phyloP scores from a whole-genome alignment of 805 yeast species.

The Schwanniomyces occidentalis region DNA sequence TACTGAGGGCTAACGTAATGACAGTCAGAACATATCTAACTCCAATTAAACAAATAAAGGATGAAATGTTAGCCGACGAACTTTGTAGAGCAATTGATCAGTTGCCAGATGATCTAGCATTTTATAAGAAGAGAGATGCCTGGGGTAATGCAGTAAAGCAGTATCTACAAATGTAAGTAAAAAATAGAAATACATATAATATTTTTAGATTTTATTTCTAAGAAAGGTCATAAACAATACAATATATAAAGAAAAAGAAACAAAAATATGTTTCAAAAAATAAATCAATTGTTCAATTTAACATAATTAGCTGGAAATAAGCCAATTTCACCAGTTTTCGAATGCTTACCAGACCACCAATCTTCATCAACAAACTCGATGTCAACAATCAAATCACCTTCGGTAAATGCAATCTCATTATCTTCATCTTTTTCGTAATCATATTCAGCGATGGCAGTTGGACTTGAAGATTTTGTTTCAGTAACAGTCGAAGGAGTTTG shows the following conservation, averaged over 20 bases:
- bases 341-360: slow-evolving; percentile 92
- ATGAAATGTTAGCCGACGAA: slow-evolving; percentile 33
- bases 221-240: not conserved
- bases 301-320: slow-evolving; percentile 94
- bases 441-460: slow-evolving; percentile 64
- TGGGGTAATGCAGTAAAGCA: slow-evolving; percentile 43
- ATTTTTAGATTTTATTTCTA: slow-evolving; percentile 1
- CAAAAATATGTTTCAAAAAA: not conserved
- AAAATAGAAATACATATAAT: slow-evolving; percentile 1
- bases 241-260: not conserved
- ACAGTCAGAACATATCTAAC: slow-evolving; percentile 39
- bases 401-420: slow-evolving; percentile 82
- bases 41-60: slow-evolving; percentile 26
- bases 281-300: slow-evolving; percentile 17
- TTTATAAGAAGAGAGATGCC: slow-evolving; percentile 33
- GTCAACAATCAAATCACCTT: slow-evolving; percentile 78
- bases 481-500: slow-evolving; percentile 13
- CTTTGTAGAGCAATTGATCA: slow-evolving; percentile 33
- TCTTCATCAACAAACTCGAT: slow-evolving; percentile 90
- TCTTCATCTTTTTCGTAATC: slow-evolving; percentile 91
- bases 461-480: slow-evolving; percentile 18
- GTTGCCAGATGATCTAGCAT: slow-evolving; percentile 39
- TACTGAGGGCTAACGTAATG: slow-evolving; percentile 35
- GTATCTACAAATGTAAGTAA: slow-evolving; percentile 17
- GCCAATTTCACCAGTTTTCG: slow-evolving; percentile 68